Conservation (phyloP, 805 yeast genomes). For the Metschnikowia similis region DNA sequence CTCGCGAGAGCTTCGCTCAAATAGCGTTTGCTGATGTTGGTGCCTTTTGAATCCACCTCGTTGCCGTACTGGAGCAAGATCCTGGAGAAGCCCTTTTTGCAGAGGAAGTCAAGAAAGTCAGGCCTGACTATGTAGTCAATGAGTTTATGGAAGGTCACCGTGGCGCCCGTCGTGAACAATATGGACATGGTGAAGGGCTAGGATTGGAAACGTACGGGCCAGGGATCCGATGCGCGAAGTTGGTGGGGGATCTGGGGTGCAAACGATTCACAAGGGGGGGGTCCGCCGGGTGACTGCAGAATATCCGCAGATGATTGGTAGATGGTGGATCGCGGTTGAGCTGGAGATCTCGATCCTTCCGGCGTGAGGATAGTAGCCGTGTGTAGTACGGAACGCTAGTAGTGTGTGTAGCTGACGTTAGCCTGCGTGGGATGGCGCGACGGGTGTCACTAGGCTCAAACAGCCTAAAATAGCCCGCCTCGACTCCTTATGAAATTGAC, state of each 20-base stretch:
- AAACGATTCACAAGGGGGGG: too few species aligned
- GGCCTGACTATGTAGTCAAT: slow-evolving; percentile 40
- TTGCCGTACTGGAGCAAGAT: slow-evolving; percentile 31
- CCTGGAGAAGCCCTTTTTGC: slow-evolving; percentile 29
- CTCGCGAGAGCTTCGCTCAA: slow-evolving; percentile 18
- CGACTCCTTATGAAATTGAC: not conserved
- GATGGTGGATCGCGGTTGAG: too few species aligned
- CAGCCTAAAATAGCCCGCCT: not conserved
- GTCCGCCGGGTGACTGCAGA: too few species aligned
- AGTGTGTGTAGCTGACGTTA: not conserved
- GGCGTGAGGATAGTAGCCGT: too few species aligned
- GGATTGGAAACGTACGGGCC: not conserved
- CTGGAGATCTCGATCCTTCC: too few species aligned
- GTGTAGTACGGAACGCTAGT: not conserved
- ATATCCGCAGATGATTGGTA: too few species aligned
- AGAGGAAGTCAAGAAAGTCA: slow-evolving; percentile 34
- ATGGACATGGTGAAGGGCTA: slow-evolving; percentile 10
- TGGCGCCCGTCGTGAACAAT: slow-evolving; percentile 86
- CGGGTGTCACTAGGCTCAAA: not conserved
- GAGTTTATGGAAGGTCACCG: slow-evolving; percentile 70
- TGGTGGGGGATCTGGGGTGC: too few species aligned
- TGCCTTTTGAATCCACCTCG: slow-evolving; percentile 19
- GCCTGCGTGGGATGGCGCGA: not conserved
- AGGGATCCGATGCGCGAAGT: too few species aligned
- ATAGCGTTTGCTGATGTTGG: slow-evolving; percentile 21